Percentiles rank a stretch among this genome's conserved stretches.
These are phyloP conservation scores for Chaetomiaceae sp. DNA, from an alignment of 2,329 filamentous ascomycete genomes.

Conservation along the genomic window DNA sequence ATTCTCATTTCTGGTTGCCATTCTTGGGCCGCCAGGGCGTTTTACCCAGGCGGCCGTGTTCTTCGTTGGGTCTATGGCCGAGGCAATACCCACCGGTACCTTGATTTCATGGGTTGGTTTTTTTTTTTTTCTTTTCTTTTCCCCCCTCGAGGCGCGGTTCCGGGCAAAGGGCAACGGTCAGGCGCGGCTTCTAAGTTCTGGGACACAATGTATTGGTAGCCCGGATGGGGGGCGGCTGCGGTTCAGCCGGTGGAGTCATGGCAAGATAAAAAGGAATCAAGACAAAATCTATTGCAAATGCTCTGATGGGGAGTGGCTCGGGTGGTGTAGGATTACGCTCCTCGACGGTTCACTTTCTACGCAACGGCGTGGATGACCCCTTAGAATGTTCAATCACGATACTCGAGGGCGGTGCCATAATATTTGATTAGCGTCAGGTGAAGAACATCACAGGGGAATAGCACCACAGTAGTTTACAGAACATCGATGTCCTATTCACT, in stretches of 20 bases:
- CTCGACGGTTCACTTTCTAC: no score
- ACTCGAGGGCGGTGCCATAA: no score
- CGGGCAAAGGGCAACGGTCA: background rate
- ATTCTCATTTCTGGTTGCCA: slow-evolving; percentile 8
- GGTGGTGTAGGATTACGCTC: no score
- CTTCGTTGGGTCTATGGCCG: slow-evolving; percentile 3
- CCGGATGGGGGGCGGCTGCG: background rate
- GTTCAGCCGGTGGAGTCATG: slow-evolving; percentile 4
- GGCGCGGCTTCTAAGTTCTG: background rate
- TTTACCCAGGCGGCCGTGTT: background rate
- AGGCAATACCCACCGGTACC: slow-evolving; percentile 12
- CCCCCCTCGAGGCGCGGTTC: background rate
- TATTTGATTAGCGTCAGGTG: no score
- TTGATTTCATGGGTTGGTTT: slow-evolving; percentile 7
- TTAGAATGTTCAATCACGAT: no score
- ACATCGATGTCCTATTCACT: no score
- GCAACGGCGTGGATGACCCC: no score
- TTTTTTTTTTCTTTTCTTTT: slow-evolving; percentile 5
- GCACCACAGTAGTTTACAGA: no score
- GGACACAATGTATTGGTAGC: background rate
- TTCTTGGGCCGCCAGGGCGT: background rate
- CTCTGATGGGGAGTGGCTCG: no score
- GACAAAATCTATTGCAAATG: background rate
- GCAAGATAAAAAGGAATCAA: slow-evolving; percentile 7
- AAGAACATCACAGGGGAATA: no score